A percentile compares a stretch with the other conserved stretches of the same genome.
Evolutionary conservation across 2,329 filamentous ascomycete species (phyloP).

Genomic region (Talaromyces funiculosus): DNA sequence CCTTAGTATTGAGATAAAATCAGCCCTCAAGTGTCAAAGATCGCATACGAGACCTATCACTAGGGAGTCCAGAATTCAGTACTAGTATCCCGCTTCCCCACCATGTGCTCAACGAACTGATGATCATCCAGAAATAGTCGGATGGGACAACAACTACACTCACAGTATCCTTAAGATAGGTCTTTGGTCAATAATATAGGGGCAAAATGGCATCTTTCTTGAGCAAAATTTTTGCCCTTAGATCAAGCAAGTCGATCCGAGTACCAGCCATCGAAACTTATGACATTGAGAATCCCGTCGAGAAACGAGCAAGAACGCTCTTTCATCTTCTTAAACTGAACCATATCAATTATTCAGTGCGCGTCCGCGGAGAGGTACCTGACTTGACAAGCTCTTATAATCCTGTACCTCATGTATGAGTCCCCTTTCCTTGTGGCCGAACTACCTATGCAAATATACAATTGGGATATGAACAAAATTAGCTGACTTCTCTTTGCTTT

Average conservation of each 20-base stretch:
- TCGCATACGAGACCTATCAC: no score
- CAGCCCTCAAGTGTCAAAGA: not conserved
- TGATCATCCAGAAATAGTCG: not conserved
- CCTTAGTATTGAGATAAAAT: no score
- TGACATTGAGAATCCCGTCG: slow-evolving; percentile 71
- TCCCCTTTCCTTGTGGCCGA: not conserved
- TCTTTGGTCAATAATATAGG: no score
- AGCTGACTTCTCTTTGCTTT: no score
- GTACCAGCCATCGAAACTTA: slow-evolving; percentile 67
- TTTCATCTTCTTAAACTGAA: slow-evolving; percentile 90
- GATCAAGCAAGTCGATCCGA: slow-evolving; percentile 25
- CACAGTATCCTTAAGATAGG: no score
- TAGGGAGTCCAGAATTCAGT: not conserved
- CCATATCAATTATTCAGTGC: slow-evolving; percentile 79
- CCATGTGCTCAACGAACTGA: not conserved
- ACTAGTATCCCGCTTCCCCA: not conserved
- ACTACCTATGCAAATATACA: not conserved
- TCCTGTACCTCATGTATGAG: slow-evolving; percentile 65
- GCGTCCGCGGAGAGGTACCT: slow-evolving; percentile 58
- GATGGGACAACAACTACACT: not conserved
- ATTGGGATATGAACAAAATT: not conserved
- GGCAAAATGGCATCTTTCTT: slow-evolving; percentile 11
- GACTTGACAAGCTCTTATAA: slow-evolving; percentile 64
- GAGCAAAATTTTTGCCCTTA: slow-evolving; percentile 7
- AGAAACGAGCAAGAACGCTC: slow-evolving; percentile 73